These are phyloP conservation scores for Vanrija sp. DNA, from an alignment of 1,284 basidiomycete genomes.

Conservation along the genomic window DNA sequence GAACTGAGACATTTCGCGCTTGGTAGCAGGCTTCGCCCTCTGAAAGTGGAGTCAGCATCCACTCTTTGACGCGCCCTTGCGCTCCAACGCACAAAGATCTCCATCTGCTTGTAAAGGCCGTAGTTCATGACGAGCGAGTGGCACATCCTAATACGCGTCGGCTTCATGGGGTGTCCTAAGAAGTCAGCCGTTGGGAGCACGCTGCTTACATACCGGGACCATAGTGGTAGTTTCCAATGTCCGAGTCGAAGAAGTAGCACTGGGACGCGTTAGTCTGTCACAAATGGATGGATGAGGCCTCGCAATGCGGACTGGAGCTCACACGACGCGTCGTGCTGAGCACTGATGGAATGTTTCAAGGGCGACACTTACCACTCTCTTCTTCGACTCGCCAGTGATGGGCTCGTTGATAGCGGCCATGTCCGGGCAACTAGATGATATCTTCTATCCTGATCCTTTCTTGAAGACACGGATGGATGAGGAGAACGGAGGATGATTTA, in stretches of 20 bases:
- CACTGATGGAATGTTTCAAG: background rate
- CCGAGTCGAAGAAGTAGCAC: slow-evolving; percentile 98
- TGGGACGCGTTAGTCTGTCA: slow-evolving; percentile 41
- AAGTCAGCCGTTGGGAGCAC: slow-evolving; percentile 1
- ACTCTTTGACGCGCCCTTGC: background rate
- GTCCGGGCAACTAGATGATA: background rate
- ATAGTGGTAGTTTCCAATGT: slow-evolving; percentile 98
- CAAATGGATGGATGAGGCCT: background rate
- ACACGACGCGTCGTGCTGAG: background rate
- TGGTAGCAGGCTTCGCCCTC: slow-evolving; percentile 98
- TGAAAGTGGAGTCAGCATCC: slow-evolving; percentile 42
- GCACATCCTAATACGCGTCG: slow-evolving; percentile 97
- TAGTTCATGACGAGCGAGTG: slow-evolving; percentile 99
- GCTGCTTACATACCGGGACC: slow-evolving; percentile 80
- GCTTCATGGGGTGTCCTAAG: slow-evolving; percentile 69
- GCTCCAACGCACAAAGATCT: slow-evolving; percentile 76
- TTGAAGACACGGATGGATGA: too few species aligned
- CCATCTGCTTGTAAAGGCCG: slow-evolving; percentile 94
- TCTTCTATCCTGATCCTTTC: too few species aligned
- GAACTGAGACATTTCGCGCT: slow-evolving; percentile 95
- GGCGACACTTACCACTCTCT: slow-evolving; percentile 68
- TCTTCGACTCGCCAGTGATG: slow-evolving; percentile 73
- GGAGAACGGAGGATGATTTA: background rate
- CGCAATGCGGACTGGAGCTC: background rate
- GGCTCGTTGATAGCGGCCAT: slow-evolving; percentile 55